Conservation (phyloP, 2,329 filamentous ascomycete genomes). For the Trichophaea hybrida region DNA sequence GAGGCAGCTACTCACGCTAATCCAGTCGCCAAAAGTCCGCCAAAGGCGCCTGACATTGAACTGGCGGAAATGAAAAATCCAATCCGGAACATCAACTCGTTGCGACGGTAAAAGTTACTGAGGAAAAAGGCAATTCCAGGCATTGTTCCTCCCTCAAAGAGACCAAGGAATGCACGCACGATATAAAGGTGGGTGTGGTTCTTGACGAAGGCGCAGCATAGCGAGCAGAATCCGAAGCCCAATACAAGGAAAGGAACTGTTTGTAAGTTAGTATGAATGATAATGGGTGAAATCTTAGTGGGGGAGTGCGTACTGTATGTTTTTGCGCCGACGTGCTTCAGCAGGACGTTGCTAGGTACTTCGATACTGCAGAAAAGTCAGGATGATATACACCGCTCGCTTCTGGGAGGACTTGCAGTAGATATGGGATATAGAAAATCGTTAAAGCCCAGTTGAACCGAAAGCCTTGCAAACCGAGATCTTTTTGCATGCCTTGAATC, state of each 20-base stretch:
- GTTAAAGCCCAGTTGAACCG: conserved; percentile 45
- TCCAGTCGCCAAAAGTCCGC: conserved; percentile 42
- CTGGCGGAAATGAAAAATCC: conserved; percentile 44
- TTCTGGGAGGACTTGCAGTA: conserved; percentile 29
- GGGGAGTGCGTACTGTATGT: conserved; percentile 31
- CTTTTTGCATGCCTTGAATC: conserved; percentile 40
- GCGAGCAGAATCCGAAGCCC: conserved; percentile 42
- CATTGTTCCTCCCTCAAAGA: conserved; percentile 45
- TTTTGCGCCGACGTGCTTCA: conserved; percentile 41
- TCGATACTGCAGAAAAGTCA: conserved; percentile 32
- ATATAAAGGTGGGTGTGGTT: conserved; percentile 37
- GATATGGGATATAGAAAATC: conserved; percentile 45
- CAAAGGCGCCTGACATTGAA: conserved; percentile 44
- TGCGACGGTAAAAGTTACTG: conserved; percentile 42
- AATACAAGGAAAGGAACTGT: conserved; percentile 39
- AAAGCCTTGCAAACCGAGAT: conserved; percentile 37
- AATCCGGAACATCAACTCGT: conserved; percentile 42
- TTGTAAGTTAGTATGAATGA: neutral
- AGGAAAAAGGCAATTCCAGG: conserved; percentile 45
- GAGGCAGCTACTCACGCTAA: conserved; percentile 29
- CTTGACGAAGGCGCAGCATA: conserved; percentile 42
- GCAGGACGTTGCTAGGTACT: conserved; percentile 42
- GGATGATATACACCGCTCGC: neutral
- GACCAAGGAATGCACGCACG: conserved; percentile 38
- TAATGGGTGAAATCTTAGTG: neutral